phyloP scores from a whole-genome alignment of 768 basidiomycete species.

The Naganishia kalamii region DNA sequence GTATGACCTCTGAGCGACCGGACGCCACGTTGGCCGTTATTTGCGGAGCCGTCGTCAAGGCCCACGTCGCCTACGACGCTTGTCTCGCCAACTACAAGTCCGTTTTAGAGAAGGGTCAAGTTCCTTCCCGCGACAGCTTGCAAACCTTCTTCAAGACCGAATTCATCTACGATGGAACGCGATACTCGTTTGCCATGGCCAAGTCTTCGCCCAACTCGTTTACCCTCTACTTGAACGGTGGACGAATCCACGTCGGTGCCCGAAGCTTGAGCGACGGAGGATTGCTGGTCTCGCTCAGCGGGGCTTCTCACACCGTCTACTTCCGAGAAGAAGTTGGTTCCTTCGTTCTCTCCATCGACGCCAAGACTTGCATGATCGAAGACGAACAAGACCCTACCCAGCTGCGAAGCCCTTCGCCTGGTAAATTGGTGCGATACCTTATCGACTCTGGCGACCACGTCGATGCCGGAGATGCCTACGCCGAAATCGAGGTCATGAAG shows the following conservation, averaged over 20 bases:
- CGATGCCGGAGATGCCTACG: slow-evolving; percentile 92
- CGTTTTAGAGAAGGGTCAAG: slow-evolving; percentile 94
- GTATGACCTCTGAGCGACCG: slow-evolving; percentile 93
- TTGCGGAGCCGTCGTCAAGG: slow-evolving; percentile 92
- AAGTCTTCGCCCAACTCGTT: slow-evolving; percentile 80
- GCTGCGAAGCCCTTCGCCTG: slow-evolving; percentile 87
- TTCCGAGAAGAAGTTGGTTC: slow-evolving; percentile 98
- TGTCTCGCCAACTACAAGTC: slow-evolving; percentile 91
- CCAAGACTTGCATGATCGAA: slow-evolving; percentile 96
- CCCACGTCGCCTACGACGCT: slow-evolving; percentile 78
- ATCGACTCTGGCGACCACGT: slow-evolving; percentile 97
- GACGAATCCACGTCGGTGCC: slow-evolving; percentile 82
- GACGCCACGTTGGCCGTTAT: slow-evolving; percentile 87
- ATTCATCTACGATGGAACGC: slow-evolving; percentile 92
- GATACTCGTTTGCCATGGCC: slow-evolving; percentile 92
- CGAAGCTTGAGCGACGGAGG: slow-evolving; percentile 92
- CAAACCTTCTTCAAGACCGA: slow-evolving; percentile 95
- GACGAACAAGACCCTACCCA: slow-evolving; percentile 99
- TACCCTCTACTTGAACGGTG: slow-evolving; percentile 95
- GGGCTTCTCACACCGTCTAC: slow-evolving; percentile 92
- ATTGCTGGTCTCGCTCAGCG: slow-evolving; percentile 80
- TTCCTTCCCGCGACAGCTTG: slow-evolving; percentile 84
- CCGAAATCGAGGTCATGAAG: slow-evolving; percentile 97
- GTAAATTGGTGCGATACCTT: slow-evolving; percentile 88
- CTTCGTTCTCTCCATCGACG: slow-evolving; percentile 74